phyloP scores from a whole-genome alignment of 1,139 yeast genomes.

The Geotrichum histeridarum region DNA sequence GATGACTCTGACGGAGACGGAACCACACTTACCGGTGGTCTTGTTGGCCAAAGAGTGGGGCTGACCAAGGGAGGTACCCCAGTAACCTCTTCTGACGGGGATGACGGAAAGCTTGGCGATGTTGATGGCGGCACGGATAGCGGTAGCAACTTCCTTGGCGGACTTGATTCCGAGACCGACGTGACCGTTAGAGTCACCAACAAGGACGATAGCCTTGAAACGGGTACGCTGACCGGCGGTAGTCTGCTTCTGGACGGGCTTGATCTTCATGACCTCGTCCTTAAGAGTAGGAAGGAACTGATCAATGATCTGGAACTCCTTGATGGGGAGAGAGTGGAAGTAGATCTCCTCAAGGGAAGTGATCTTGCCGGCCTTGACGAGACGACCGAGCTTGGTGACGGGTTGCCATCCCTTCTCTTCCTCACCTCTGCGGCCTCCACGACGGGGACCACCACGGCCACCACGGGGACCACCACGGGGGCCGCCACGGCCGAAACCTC shows the following conservation, averaged over 20 bases:
- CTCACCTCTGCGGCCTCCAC: conserved; percentile 63
- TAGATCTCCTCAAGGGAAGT: conserved; percentile 95
- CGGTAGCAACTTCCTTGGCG: conserved; percentile 99
- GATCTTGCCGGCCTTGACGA: conserved; percentile 98
- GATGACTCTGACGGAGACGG: conserved; percentile 95
- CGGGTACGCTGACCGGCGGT: conserved; percentile 99
- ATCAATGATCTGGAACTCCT: conserved; percentile 99
- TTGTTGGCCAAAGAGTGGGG: conserved; percentile 98
- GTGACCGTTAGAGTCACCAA: conserved; percentile 99
- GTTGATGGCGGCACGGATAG: conserved; percentile 98
- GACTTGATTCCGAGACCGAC: conserved; percentile 99
- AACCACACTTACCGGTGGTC: conserved; percentile 99
- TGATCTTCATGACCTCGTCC: conserved; percentile 99
- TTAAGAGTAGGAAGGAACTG: conserved; percentile 89
- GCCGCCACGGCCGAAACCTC: conserved; percentile 35
- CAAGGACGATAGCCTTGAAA: conserved; percentile 99
- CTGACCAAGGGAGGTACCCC: conserved; percentile 99
- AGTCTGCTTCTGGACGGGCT: conserved; percentile 99
- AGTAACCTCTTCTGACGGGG: conserved; percentile 99
- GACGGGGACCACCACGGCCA: conserved; percentile 47
- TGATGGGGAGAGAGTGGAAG: conserved; percentile 98
- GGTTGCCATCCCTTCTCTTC: conserved; percentile 99
- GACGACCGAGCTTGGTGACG: conserved; percentile 99
- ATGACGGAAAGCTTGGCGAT: conserved; percentile 98
- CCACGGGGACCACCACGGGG: conserved; percentile 69